Base-by-base conservation (phyloP, 2,329 filamentous ascomycete species). In the Diaporthe sp. region DNA sequence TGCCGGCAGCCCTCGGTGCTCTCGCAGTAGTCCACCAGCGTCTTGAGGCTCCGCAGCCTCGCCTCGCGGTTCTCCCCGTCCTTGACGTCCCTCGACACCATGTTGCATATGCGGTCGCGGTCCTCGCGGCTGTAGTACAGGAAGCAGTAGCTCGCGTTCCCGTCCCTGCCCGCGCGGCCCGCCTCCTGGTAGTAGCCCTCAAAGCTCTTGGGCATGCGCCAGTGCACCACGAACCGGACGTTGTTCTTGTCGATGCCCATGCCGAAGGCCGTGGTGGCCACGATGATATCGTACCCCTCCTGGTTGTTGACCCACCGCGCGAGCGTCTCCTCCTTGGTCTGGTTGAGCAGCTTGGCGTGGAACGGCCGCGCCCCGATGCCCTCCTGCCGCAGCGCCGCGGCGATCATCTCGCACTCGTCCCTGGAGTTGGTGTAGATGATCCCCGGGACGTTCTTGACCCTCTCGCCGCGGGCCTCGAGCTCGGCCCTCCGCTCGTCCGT, bases 241-340 rank as follows among this genome's bases (percentile, higher is more conserved):
- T 97, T 93, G 70, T 97, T 92, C 83, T 98, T 98, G 83, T 98
- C 96, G 77, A 98, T 98, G 35, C 96, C 96, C 96, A 98, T 98
- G 3, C 96, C 96, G 80, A 98, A 98, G 0, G 96, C 96, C 1
- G 95, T 98, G 0, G 96, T 98, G 2, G 96, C 96, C 38, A 98
- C 95, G 76, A 98, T 96, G 66, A 98, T 92, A 82, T 97, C 95
- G 84, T 97, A 98, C 1, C 93, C 93, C 35, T 89, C 87, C 71
- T 91, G 89, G 81, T 95, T 94, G 72, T 89, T 87, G 60, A 95
- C 92, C 94, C 94, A 96, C 25, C 89, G 89, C 22, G 88, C 84
- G 5, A 96, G 87, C 1, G 93, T 93, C 74, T 93, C 90, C 77
- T 94, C 92, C 80, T 95, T 95, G 73, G 90, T 88, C 9, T 92